These are phyloP conservation scores for Aciculoconidium aculeatum DNA, from an alignment of 805 yeast genomes.

Conservation along the genomic window DNA sequence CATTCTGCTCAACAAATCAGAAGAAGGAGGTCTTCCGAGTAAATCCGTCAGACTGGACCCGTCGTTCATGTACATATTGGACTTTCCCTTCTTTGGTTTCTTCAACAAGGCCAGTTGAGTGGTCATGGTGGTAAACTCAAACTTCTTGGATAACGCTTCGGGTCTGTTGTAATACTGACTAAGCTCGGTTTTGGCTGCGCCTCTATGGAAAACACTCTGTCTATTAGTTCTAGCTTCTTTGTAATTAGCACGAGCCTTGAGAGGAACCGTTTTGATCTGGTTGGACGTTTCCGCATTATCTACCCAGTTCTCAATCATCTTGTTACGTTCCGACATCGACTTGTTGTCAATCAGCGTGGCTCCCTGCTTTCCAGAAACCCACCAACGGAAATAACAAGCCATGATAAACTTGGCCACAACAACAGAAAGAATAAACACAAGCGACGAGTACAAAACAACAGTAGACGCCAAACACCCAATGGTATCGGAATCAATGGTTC, in stretches of 20 bases:
- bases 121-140: constrained; percentile 56
- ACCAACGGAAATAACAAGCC: constrained; percentile 89
- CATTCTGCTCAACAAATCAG: too few relatives aligned
- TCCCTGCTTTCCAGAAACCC: constrained; percentile 67
- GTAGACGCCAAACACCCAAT: constrained; percentile 92
- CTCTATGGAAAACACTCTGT: constrained; percentile 37
- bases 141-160: constrained; percentile 29
- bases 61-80: constrained; percentile 25
- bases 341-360: constrained; percentile 57
- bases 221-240: constrained; percentile 30
- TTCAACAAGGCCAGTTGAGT: constrained; percentile 48
- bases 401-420: constrained; percentile 72
- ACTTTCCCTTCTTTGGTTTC: constrained; percentile 10
- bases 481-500: constrained; percentile 81
- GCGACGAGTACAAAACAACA: constrained; percentile 73
- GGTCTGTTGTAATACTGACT: constrained; percentile 32
- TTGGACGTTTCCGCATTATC: constrained; percentile 41
- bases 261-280: constrained; percentile 47
- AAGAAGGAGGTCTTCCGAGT: constrained; percentile 22
- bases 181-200: constrained; percentile 33
- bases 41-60: constrained; percentile 30
- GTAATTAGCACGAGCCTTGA: constrained; percentile 47
- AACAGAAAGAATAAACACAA: constrained; percentile 78
- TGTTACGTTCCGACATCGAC: constrained; percentile 56
- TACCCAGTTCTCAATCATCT: constrained; percentile 81